Evolutionary conservation across 2,329 filamentous ascomycete species (phyloP), one percentile per base, ranked within the genome.

Genomic region (Aspergillus caelatus): DNA sequence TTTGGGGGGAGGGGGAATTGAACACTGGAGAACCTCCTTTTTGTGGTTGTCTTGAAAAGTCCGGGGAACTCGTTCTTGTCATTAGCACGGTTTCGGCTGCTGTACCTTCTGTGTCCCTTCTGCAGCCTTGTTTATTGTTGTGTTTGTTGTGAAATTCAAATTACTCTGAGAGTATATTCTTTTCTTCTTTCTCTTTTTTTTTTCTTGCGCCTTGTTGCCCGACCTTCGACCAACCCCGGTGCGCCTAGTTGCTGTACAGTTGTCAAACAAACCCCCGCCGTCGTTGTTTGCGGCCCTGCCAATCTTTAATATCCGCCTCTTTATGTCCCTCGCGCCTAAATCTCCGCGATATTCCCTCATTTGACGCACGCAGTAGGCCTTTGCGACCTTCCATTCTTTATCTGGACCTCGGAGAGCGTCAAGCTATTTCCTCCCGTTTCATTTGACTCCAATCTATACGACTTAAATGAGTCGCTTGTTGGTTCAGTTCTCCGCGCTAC

Each of bases 11-110:
- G 61, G 65, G 59, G 50, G 16, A 16, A 41, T n/a, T n/a, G 53
- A 50, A 30, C 23, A 32, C 36, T 62, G 55, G 57, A 65, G 64
- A 36, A 74, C 70, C 72, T 74, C 74, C 75, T 76, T 76, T 76
- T 69, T 65, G 65, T 53, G 67, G 61, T 55, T 64, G 68, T 70
- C 63, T 65, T 60, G 63, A 64, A 64, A 62, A 69, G 66, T 72
- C 69, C 67, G 72, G 70, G 71, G 72, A 73, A 68, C 67, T 68
- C 66, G 61, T 67, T 60, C 52, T 58, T 55, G 21, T 62, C 61
- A 65, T 59, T 61, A 60, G 61, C 64, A 64, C 57, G 61, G 61
- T 57, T 62, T 60, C 59, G 62, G 50, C 45, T 65, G 53, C 55
- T 63, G 60, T 48, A 41, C 43, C 34, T 62, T 50, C 67, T 61